A percentile compares a stretch with the other conserved stretches of the same genome.
Conservation (phyloP, 805 yeast genomes). For the Yarrowia porcina region DNA sequence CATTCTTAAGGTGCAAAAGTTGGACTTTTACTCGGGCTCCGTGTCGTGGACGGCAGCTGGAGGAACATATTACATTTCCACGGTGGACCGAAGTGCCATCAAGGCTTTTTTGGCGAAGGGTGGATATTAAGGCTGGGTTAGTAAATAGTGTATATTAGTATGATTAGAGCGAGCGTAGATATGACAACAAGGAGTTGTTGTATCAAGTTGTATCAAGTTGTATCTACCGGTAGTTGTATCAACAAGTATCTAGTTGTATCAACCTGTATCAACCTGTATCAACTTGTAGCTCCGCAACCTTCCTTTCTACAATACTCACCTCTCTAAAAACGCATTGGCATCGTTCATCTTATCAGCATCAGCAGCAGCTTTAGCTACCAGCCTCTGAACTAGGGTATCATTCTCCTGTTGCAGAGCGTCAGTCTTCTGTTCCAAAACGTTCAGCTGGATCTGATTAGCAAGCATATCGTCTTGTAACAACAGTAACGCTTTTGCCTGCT, state of each 20-base stretch:
- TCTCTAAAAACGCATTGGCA: conserved; percentile 40
- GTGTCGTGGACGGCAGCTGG: conserved; percentile 88
- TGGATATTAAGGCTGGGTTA: conserved; percentile 10
- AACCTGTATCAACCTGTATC: no score
- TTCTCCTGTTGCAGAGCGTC: conserved; percentile 48
- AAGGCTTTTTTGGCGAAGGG: conserved; percentile 11
- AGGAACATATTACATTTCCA: conserved; percentile 73
- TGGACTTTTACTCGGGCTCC: conserved; percentile 61
- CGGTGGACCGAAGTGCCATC: conserved; percentile 46
- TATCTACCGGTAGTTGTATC: neutral
- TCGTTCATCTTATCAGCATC: conserved; percentile 62
- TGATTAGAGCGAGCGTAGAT: neutral
- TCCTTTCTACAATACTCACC: neutral
- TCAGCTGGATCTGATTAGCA: conserved; percentile 56
- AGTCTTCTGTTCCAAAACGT: conserved; percentile 43
- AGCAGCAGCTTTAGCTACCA: conserved; percentile 55
- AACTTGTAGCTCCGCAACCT: neutral
- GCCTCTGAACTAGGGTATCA: conserved; percentile 50
- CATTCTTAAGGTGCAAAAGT: conserved; percentile 59
- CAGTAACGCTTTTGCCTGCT: conserved; percentile 47
- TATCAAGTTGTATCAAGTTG: no score
- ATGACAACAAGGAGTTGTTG: neutral
- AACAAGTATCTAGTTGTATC: no score
- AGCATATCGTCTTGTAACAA: conserved; percentile 65
- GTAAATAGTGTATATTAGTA: neutral